Evolutionary conservation across 331 rosid genomes (phyloP), one percentile per base, ranked within the genome.

Genomic region (Stylosanthes scabra): DNA sequence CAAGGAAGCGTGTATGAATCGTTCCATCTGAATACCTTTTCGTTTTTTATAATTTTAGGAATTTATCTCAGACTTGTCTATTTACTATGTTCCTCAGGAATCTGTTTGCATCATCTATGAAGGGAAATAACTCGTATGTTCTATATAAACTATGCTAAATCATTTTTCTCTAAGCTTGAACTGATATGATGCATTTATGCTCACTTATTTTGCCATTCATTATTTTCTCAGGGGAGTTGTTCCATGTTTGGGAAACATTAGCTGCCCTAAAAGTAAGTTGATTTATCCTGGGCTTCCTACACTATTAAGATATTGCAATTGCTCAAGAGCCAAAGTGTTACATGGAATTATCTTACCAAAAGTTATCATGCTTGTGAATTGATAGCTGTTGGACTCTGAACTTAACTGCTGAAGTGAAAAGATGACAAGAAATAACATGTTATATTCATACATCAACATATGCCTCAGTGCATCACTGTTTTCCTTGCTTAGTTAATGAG

Each of bases 191-290:
- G 45, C 40, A 58, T 64, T 61, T 51, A 54, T 58, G 40, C 74
- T 80, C 47, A 81, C 66, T 31, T 79, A 40, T 73, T 71, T 15
- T 80, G 67, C 62, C 11, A 16, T 65, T 13, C 47, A 49, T 71
- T 72, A 44, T 69, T 57, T 49, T 76, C 14, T 70, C 87, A 88
- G 88, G 50, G 84, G 86, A 78, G 44, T 5, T 37, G 78, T 81
- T 81, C 69, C 91, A 9, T 93, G 96, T 83, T 54, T 83, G 79
- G 51, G 75, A 1, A 84, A 49, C 75, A 47, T 54, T 44, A 1
- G 2, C 5, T 90, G 96, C 80, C 61, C 83, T 63, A 34, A 79
- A 83, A 72, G 98, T 91, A 84, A 91, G 98, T 88, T 60, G 34
- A 46, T 20, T 41, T 61, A n/a, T 55, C 56, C 12, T 50, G 59